These are phyloP conservation scores for Phialemonium atrogriseum DNA, from an alignment of 2,329 filamentous ascomycete species.

Conservation along the genomic window DNA sequence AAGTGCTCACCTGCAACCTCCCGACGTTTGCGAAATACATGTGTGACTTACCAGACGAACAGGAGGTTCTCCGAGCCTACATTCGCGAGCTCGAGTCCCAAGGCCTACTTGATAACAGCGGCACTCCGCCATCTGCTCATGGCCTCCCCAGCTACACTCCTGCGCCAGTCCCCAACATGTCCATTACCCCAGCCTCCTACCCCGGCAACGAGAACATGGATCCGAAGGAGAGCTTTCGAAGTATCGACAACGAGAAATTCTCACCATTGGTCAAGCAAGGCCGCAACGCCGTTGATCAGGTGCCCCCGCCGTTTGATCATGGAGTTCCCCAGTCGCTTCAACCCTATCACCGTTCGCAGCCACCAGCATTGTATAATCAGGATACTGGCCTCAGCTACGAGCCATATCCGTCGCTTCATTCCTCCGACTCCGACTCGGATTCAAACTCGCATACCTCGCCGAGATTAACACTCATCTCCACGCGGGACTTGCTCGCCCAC, in stretches of 20 bases:
- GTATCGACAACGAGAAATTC: conserved; percentile 31
- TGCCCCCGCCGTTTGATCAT: conserved; percentile 19
- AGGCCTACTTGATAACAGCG: conserved; percentile 30
- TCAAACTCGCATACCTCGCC: conserved; percentile 27
- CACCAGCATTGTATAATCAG: conserved; percentile 7
- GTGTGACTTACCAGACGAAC: conserved; percentile 1
- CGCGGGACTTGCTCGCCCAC: conserved; percentile 43
- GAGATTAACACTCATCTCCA: conserved; percentile 41
- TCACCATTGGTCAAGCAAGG: conserved; percentile 29
- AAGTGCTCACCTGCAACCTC: conserved; percentile 16
- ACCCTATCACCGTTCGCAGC: conserved; percentile 8
- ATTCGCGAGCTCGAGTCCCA: conserved; percentile 50
- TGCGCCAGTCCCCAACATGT: conserved; percentile 10
- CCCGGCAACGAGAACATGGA: conserved; percentile 14
- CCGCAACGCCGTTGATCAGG: conserved; percentile 8
- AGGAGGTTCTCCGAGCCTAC: conserved; percentile 54
- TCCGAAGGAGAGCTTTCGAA: conserved; percentile 26
- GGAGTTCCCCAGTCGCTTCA: conserved; percentile 10
- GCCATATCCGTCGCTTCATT: conserved; percentile 20
- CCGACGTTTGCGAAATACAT: too few species aligned
- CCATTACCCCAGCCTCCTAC: conserved; percentile 10
- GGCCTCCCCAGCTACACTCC: conserved; percentile 41
- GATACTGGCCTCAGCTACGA: conserved; percentile 16
- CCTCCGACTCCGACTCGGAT: conserved; percentile 24
- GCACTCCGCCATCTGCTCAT: conserved; percentile 39